Conservation (phyloP, 495 filamentous ascomycete species). For the Tuber umbilicatum region DNA sequence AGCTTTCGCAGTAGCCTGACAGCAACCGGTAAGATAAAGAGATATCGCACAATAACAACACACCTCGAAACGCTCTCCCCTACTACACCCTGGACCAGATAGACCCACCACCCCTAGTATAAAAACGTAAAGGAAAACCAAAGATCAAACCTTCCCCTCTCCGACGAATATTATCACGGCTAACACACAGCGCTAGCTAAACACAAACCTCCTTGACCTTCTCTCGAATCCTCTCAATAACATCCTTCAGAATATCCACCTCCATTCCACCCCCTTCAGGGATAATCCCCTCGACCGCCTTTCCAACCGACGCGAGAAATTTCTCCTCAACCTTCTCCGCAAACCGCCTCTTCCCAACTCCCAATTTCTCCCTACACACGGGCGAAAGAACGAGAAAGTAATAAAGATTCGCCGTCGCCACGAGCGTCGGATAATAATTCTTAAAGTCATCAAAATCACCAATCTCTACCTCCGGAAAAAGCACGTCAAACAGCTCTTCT, state of each 20-base stretch:
- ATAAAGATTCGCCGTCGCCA: slow-evolving; percentile 52
- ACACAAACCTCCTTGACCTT: neutral
- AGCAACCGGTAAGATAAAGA: neutral
- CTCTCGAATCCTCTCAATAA: slow-evolving; percentile 26
- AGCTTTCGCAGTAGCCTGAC: neutral
- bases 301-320: slow-evolving; percentile 51
- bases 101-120: neutral
- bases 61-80: neutral
- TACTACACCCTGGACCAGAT: neutral
- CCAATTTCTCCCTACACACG: slow-evolving; percentile 17
- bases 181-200: neutral
- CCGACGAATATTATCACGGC: neutral
- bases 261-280: slow-evolving; percentile 39
- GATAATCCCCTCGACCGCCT: slow-evolving; percentile 46
- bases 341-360: slow-evolving; percentile 16
- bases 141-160: neutral
- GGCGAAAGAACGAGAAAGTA: slow-evolving; percentile 45
- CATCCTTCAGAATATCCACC: slow-evolving; percentile 32
- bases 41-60: neutral
- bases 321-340: slow-evolving; percentile 46
- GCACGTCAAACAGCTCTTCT: slow-evolving; percentile 29
- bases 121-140: neutral
- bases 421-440: slow-evolving; percentile 46
- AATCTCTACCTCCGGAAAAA: slow-evolving; percentile 38
- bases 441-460: slow-evolving; percentile 46